Evolutionary conservation across 2,329 filamentous ascomycete genomes (phyloP).

Genomic region (Aspergillus intermedius): DNA sequence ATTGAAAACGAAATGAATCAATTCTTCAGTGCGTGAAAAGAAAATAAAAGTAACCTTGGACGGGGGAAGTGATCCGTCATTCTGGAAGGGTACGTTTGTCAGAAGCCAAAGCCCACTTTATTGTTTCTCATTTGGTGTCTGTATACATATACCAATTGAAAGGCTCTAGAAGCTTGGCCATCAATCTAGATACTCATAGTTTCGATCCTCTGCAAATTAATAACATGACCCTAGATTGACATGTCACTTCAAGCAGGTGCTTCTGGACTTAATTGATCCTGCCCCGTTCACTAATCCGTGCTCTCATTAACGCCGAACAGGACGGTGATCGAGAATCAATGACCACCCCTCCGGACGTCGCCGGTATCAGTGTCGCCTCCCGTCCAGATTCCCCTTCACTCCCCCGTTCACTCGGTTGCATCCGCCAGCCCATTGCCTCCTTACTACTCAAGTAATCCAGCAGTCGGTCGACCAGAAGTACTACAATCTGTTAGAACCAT

Average conservation of each 20-base stretch:
- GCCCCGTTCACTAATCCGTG: neutral
- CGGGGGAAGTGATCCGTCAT: neutral
- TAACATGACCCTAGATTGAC: neutral
- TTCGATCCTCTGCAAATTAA: neutral
- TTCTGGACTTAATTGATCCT: neutral
- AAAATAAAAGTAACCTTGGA: neutral
- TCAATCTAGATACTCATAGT: neutral
- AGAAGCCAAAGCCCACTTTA: neutral
- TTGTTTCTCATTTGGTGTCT: neutral
- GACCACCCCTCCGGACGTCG: constrained; percentile 4
- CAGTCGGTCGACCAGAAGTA: constrained; percentile 30
- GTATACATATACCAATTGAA: neutral
- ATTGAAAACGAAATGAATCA: neutral
- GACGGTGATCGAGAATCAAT: neutral
- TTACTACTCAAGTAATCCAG: constrained; percentile 21
- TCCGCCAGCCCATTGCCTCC: constrained; percentile 19
- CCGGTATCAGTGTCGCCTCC: constrained; percentile 9
- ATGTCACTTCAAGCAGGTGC: neutral
- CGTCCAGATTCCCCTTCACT: constrained; percentile 8
- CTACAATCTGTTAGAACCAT: constrained; percentile 15
- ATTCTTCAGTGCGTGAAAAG: neutral
- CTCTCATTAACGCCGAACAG: neutral
- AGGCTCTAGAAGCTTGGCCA: neutral
- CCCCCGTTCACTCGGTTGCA: constrained; percentile 14
- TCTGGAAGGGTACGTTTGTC: neutral